These are phyloP conservation scores for Trichothecium roseum DNA, from an alignment of 2,329 filamentous ascomycete genomes.

Conservation along the genomic window DNA sequence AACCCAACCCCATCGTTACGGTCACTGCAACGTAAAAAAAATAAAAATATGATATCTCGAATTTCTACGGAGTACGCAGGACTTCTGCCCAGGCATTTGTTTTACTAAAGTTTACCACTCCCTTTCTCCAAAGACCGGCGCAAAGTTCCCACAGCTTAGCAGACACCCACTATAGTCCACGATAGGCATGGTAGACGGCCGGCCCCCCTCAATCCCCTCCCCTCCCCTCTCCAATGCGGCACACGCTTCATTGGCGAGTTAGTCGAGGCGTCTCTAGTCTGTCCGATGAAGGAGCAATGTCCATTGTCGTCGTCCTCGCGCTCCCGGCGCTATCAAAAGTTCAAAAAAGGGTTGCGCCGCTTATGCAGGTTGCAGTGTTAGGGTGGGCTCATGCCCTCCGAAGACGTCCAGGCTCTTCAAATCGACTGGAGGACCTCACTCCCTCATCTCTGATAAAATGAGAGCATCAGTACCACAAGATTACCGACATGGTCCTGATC, in stretches of 20 bases:
- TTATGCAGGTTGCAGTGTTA: slow-evolving; percentile 18
- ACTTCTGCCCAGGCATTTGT: too few relatives aligned
- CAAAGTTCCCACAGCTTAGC: too few relatives aligned
- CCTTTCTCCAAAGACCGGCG: too few relatives aligned
- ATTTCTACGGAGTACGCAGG: too few relatives aligned
- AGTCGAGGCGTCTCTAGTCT: neutral
- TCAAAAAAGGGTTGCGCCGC: slow-evolving; percentile 11
- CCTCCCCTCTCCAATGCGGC: neutral
- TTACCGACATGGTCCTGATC: slow-evolving; percentile 1
- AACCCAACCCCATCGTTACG: too few relatives aligned
- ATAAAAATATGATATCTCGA: too few relatives aligned
- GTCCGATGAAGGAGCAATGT: neutral
- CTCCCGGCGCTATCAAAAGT: slow-evolving; percentile 1
- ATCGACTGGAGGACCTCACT: neutral
- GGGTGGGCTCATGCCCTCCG: neutral
- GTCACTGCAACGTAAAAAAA: too few relatives aligned
- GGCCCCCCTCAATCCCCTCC: too few relatives aligned
- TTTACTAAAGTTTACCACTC: too few relatives aligned
- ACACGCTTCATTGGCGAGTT: neutral
- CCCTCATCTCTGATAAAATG: neutral
- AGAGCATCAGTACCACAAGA: neutral
- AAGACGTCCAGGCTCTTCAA: neutral
- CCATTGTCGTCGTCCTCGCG: neutral
- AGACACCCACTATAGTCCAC: too few relatives aligned
- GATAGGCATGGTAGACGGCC: too few relatives aligned